Conservation (phyloP, 164 flowering plant species). For the Cinnamomum micranthum region DNA sequence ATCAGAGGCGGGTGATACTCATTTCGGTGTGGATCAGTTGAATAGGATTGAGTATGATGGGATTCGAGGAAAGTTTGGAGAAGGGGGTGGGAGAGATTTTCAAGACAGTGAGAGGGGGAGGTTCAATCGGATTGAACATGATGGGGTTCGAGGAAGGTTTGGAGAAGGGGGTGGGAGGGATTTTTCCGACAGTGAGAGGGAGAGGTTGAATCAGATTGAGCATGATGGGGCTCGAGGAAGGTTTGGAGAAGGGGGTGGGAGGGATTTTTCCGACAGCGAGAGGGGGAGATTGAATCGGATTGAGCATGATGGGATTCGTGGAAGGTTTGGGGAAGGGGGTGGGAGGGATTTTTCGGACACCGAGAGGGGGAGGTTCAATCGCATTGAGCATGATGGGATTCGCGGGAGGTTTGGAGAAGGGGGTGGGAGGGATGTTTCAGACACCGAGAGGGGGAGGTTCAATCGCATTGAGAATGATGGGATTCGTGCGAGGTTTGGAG, state of each 20-base stretch:
- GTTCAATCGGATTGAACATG: conserved; percentile 20
- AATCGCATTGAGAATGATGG: conserved; percentile 26
- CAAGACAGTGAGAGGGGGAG: no score
- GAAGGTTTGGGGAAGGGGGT: no score
- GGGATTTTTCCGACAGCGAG: no score
- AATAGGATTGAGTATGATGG: conserved; percentile 27
- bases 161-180: neutral
- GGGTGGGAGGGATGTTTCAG: conserved; percentile 5
- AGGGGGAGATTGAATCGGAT: no score
- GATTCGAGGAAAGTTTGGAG: conserved; percentile 22
- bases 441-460: neutral
- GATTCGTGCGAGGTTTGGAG: conserved; percentile 23
- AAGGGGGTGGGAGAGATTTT: neutral
- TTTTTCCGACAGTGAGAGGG: no score
- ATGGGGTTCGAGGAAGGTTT: conserved; percentile 28
- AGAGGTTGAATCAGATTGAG: conserved; percentile 17
- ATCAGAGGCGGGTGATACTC: conserved; percentile 16
- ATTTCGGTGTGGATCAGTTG: conserved; percentile 12
- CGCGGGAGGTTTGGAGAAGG: conserved; percentile 22
- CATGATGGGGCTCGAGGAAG: conserved; percentile 24
- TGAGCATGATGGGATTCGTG: no score
- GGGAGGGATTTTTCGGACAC: no score
- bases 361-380: neutral
- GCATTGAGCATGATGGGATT: conserved; percentile 25
- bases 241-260: conserved; percentile 12